These are phyloP conservation scores for Monosporascus cannonballus DNA, from an alignment of 2,329 filamentous ascomycete genomes.

Conservation along the genomic window DNA sequence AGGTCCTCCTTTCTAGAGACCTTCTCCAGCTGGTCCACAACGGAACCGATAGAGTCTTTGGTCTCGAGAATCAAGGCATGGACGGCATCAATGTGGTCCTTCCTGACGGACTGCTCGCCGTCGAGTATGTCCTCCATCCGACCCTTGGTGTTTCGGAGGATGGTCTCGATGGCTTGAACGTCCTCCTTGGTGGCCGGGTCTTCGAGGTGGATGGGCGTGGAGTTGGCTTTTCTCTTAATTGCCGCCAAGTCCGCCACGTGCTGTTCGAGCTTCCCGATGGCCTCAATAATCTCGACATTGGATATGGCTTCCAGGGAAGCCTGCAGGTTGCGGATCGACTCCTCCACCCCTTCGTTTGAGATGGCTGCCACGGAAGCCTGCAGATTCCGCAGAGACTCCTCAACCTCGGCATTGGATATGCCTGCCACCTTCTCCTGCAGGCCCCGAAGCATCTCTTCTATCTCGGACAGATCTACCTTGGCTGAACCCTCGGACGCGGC, in stretches of 20 bases:
- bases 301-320: constrained; percentile 30
- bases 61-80: constrained; percentile 65
- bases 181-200: constrained; percentile 71
- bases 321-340: neutral
- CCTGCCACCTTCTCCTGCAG: constrained; percentile 50
- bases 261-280: neutral
- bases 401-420: constrained; percentile 37
- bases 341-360: constrained; percentile 8
- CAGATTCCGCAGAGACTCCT: constrained; percentile 41
- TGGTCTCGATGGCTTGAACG: constrained; percentile 82
- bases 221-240: constrained; percentile 19
- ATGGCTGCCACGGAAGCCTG: constrained; percentile 31
- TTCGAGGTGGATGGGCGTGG: constrained; percentile 18
- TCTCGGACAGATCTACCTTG: constrained; percentile 39
- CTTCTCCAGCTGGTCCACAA: constrained; percentile 62
- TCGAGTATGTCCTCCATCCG: constrained; percentile 77
- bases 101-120: constrained; percentile 62
- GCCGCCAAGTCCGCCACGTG: neutral
- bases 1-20: constrained; percentile 75
- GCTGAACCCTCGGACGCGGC: constrained; percentile 25
- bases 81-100: constrained; percentile 59
- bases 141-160: constrained; percentile 83
- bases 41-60: constrained; percentile 62
- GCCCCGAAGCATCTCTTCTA: constrained; percentile 46
- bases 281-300: constrained; percentile 27